phyloP scores from a whole-genome alignment of 1,284 basidiomycete genomes.

The Sanghuangporus weigelae region DNA sequence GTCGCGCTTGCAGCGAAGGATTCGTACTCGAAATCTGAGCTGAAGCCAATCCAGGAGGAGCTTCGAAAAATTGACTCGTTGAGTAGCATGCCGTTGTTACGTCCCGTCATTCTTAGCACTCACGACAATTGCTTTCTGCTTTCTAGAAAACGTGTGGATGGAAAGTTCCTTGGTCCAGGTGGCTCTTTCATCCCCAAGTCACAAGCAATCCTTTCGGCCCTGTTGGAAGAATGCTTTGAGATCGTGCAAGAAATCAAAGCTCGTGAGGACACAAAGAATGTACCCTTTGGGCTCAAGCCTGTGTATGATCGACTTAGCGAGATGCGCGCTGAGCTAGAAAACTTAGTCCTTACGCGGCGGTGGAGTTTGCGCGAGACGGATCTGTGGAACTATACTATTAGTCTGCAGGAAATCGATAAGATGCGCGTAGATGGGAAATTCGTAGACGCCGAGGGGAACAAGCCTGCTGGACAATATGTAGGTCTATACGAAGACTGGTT shows the following conservation, averaged over 20 bases:
- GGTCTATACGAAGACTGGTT: slow-evolving; percentile 25
- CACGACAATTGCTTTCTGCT: slow-evolving; percentile 5
- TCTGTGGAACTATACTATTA: slow-evolving; percentile 90
- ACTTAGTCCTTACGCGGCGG: slow-evolving; percentile 88
- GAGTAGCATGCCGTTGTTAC: slow-evolving; percentile 41
- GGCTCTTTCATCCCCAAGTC: slow-evolving; percentile 84
- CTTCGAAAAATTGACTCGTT: slow-evolving; percentile 93
- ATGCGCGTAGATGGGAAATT: slow-evolving; percentile 98
- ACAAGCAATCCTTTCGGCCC: slow-evolving; percentile 83
- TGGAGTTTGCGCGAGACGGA: slow-evolving; percentile 98
- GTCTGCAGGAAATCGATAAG: slow-evolving; percentile 94
- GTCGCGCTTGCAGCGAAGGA: slow-evolving; percentile 86
- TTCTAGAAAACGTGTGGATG: slow-evolving; percentile 84
- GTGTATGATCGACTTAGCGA: slow-evolving; percentile 91
- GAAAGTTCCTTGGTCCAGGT: slow-evolving; percentile 92
- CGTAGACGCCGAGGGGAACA: slow-evolving; percentile 89
- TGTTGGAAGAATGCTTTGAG: slow-evolving; percentile 97
- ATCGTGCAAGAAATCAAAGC: slow-evolving; percentile 95
- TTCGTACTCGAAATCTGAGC: slow-evolving; percentile 79
- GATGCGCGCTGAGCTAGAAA: slow-evolving; percentile 84
- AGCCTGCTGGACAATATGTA: slow-evolving; percentile 88
- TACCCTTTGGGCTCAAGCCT: slow-evolving; percentile 83
- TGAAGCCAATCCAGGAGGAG: slow-evolving; percentile 90
- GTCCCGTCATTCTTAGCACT: slow-evolving; percentile 18
- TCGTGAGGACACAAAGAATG: slow-evolving; percentile 88